A percentile compares a stretch with the other conserved stretches of the same genome.
Conservation (phyloP, 176 grass and related monocot species). For the Oryza longistaminata region DNA sequence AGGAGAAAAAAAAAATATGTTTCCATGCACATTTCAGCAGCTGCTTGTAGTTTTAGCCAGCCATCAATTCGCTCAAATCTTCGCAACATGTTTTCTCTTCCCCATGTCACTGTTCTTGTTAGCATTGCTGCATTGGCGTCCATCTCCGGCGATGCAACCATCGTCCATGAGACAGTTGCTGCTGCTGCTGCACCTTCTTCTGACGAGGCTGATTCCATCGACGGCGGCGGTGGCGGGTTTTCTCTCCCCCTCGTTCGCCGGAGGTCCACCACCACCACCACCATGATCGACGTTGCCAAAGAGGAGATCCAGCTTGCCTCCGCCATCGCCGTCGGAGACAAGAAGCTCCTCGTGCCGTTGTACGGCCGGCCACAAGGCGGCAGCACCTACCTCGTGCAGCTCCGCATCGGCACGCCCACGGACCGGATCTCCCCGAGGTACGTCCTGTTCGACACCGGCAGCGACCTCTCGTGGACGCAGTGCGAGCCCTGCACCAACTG, state of each 20-base stretch:
- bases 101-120: neutral
- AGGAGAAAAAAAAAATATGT: neutral
- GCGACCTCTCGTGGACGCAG: neutral
- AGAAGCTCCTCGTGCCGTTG: neutral
- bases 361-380: neutral
- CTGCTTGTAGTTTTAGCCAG: too few relatives aligned
- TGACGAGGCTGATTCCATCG: neutral
- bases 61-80: neutral
- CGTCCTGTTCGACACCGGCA: neutral
- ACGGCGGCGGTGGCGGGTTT: neutral
- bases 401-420: too few relatives aligned
- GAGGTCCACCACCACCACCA: neutral
- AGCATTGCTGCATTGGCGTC: neutral
- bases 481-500: neutral
- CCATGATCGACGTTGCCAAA: neutral
- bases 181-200: neutral
- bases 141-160: neutral
- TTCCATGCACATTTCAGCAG: neutral
- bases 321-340: neutral
- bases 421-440: neutral
- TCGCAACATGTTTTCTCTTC: neutral
- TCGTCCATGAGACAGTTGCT: neutral
- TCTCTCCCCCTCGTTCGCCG: neutral
- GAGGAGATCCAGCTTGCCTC: neutral
- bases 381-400: neutral